Percentiles rank a stretch among this genome's conserved stretches.
Evolutionary conservation across 2,329 filamentous ascomycete species (phyloP).

Genomic region (Fusarium buharicum): DNA sequence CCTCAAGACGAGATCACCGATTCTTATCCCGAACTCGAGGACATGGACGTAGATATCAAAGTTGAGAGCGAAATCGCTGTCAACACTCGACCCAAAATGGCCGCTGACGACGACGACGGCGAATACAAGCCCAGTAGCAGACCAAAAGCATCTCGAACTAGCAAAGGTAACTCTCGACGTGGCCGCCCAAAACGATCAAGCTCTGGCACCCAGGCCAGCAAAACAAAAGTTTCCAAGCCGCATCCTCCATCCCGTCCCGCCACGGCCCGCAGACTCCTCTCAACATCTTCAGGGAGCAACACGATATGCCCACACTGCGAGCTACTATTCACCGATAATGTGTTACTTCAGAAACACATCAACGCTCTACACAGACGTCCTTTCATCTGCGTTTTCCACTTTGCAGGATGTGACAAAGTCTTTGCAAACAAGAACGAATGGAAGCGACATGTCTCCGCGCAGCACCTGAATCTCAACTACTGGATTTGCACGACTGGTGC

Average conservation of each 20-base stretch:
- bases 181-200: constrained; percentile 21
- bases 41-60: constrained; percentile 7
- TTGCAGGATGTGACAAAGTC: constrained; percentile 76
- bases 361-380: constrained; percentile 66
- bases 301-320: constrained; percentile 36
- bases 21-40: constrained; percentile 29
- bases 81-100: neutral
- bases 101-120: constrained; percentile 3
- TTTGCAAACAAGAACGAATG: constrained; percentile 93
- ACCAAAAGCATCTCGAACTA: constrained; percentile 3
- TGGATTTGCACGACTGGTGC: constrained; percentile 78
- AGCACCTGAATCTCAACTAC: constrained; percentile 79
- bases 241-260: neutral
- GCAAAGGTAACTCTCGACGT: constrained; percentile 23
- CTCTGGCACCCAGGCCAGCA: neutral
- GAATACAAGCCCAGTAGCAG: constrained; percentile 14
- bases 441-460: constrained; percentile 86
- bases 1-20: neutral
- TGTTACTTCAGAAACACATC: constrained; percentile 60
- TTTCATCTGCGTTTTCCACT: constrained; percentile 81
- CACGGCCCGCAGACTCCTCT: constrained; percentile 16
- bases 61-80: neutral
- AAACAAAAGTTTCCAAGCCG: constrained; percentile 23
- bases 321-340: constrained; percentile 56
- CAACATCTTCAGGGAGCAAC: constrained; percentile 1